Conservation (phyloP, 2,329 filamentous ascomycete genomes). For the Lecanoromycetidae sp. region DNA sequence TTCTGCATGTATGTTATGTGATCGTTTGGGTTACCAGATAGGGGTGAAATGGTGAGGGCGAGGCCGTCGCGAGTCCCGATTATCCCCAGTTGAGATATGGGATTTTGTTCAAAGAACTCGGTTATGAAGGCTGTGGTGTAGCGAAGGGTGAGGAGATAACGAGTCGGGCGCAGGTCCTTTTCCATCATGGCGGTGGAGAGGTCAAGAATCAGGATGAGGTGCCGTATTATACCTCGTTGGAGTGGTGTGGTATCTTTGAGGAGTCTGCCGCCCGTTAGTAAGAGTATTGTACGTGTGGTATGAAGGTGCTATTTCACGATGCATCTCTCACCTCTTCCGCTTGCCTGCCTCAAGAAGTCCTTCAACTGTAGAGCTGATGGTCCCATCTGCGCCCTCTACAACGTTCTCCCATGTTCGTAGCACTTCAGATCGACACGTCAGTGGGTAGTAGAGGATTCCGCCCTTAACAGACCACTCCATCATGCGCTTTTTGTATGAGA, state of each 20-base stretch:
- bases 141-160: constrained; percentile 68
- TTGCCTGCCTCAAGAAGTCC: constrained; percentile 71
- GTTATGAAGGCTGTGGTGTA: constrained; percentile 79
- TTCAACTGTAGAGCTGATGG: constrained; percentile 58
- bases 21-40: constrained; percentile 81
- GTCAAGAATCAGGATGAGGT: constrained; percentile 81
- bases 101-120: constrained; percentile 97
- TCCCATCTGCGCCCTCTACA: constrained; percentile 67
- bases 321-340: constrained; percentile 47
- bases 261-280: constrained; percentile 42
- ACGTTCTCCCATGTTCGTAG: constrained; percentile 52
- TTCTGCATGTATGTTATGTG: constrained; percentile 66
- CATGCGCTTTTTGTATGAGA: no score
- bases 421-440: no score
- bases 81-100: constrained; percentile 88
- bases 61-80: constrained; percentile 89
- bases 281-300: background rate
- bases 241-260: constrained; percentile 89
- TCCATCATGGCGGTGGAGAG: constrained; percentile 89
- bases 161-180: constrained; percentile 83
- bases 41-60: constrained; percentile 71
- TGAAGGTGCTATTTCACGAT: background rate
- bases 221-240: constrained; percentile 94
- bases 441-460: no score
- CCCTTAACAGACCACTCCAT: no score